These are phyloP conservation scores for Xylaria sp. DNA, from an alignment of 2,329 filamentous ascomycete species.

Conservation along the genomic window DNA sequence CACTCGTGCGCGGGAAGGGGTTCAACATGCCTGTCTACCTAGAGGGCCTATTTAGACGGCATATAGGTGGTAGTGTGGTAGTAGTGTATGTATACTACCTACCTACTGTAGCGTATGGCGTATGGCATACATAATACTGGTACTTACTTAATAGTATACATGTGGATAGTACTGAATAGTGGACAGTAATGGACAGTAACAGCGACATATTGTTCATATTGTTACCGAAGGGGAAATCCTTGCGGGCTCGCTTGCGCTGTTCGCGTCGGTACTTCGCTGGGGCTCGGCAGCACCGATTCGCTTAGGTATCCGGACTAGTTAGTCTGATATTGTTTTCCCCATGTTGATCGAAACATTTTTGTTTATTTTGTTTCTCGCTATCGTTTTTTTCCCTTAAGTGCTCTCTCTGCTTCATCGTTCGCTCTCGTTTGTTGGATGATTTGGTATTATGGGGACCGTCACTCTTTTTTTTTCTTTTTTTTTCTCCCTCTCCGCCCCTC, in stretches of 20 bases:
- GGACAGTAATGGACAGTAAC: not conserved
- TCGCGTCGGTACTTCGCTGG: conserved; percentile 24
- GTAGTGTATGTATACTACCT: not conserved
- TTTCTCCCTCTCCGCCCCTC: not conserved
- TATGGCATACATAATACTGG: not conserved
- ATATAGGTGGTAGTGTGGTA: not conserved
- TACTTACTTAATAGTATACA: no score
- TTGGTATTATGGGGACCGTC: not conserved
- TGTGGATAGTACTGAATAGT: no score
- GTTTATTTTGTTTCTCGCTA: not conserved
- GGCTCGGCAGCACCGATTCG: conserved; percentile 37
- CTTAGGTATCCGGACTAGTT: conserved; percentile 9
- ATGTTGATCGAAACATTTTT: not conserved
- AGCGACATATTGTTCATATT: conserved; percentile 1
- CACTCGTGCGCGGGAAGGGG: not conserved
- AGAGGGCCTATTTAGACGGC: not conserved
- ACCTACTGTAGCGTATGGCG: not conserved
- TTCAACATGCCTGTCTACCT: not conserved
- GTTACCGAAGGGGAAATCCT: conserved; percentile 31
- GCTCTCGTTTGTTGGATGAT: not conserved
- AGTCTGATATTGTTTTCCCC: not conserved
- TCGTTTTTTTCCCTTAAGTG: not conserved
- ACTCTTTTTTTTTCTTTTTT: not conserved
- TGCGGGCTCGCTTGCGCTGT: conserved; percentile 27
- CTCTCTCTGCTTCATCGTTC: not conserved